Evolutionary conservation across 2,329 filamentous ascomycete species (phyloP).

Genomic region (Epichloe amarillans): DNA sequence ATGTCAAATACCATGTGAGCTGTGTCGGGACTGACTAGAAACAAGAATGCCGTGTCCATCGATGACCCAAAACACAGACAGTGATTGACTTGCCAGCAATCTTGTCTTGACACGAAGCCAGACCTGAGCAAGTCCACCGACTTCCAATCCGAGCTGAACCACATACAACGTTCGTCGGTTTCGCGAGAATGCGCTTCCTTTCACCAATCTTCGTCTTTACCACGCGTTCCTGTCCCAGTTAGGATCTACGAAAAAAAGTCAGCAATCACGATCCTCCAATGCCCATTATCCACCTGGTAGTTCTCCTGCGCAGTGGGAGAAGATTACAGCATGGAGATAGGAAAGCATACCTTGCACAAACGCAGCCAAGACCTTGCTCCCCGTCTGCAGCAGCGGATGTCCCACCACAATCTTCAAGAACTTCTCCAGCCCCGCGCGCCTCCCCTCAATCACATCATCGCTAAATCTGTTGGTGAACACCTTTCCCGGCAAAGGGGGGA

Average conservation of each 20-base stretch:
- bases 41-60: not conserved
- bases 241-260: slow-evolving; percentile 41
- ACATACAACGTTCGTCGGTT: not conserved
- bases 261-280: not conserved
- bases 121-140: not conserved
- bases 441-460: slow-evolving; percentile 94
- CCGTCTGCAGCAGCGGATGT: slow-evolving; percentile 90
- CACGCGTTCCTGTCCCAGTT: slow-evolving; percentile 88
- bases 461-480: slow-evolving; percentile 97
- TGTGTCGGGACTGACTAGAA: not conserved
- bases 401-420: slow-evolving; percentile 97
- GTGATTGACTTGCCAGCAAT: not conserved
- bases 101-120: not conserved
- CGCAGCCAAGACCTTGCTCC: slow-evolving; percentile 87
- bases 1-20: not conserved
- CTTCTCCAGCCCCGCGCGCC: slow-evolving; percentile 80
- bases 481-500: slow-evolving; percentile 89
- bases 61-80: not conserved
- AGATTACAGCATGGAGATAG: not conserved
- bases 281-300: too few species aligned
- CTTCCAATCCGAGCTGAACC: not conserved
- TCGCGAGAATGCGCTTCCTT: too few species aligned
- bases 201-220: slow-evolving; percentile 31
- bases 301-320: too few species aligned
- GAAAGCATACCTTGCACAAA: slow-evolving; percentile 73